These are phyloP conservation scores for Globisporangium middletonii DNA, from an alignment of 352 stramenopile species.

Conservation along the genomic window DNA sequence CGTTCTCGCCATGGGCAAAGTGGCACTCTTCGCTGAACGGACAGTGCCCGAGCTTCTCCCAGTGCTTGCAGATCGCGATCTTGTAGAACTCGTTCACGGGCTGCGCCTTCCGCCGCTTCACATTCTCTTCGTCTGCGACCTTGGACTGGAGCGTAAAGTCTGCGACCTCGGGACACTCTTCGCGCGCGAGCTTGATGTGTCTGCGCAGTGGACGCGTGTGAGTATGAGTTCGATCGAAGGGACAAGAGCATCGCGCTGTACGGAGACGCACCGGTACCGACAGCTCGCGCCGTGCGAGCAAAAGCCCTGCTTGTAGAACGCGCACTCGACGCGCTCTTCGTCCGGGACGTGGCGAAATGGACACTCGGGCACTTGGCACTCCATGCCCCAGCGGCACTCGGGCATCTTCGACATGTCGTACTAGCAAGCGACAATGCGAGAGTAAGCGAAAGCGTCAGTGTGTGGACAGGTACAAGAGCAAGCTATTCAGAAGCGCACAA, in stretches of 20 bases:
- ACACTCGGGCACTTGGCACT: conserved; percentile 96
- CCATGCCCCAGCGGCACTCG: conserved; percentile 95
- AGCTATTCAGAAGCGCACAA: not conserved
- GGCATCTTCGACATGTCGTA: conserved; percentile 98
- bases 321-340: conserved; percentile 94
- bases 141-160: conserved; percentile 94
- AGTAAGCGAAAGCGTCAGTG: not conserved
- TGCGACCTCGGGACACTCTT: conserved; percentile 90
- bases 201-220: conserved; percentile 15
- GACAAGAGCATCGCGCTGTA: not conserved
- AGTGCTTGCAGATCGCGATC: conserved; percentile 97
- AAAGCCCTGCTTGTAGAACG: conserved; percentile 98
- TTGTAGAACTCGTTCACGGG: conserved; percentile 97
- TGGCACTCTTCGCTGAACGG: conserved; percentile 96
- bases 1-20: conserved; percentile 94
- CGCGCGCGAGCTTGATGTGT: conserved; percentile 90
- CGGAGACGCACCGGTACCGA: conserved; percentile 69
- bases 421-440: conserved; percentile 15
- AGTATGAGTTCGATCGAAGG: not conserved
- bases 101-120: conserved; percentile 81
- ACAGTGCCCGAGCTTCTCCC: conserved; percentile 92
- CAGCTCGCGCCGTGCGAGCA: conserved; percentile 96
- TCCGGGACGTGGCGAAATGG: conserved; percentile 95
- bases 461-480: too few relatives aligned
- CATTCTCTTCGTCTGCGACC: conserved; percentile 87